A percentile compares a stretch with the other conserved stretches of the same genome.
Conservation (phyloP, 2,329 filamentous ascomycete genomes). For the Tolypocladium capitatum region DNA sequence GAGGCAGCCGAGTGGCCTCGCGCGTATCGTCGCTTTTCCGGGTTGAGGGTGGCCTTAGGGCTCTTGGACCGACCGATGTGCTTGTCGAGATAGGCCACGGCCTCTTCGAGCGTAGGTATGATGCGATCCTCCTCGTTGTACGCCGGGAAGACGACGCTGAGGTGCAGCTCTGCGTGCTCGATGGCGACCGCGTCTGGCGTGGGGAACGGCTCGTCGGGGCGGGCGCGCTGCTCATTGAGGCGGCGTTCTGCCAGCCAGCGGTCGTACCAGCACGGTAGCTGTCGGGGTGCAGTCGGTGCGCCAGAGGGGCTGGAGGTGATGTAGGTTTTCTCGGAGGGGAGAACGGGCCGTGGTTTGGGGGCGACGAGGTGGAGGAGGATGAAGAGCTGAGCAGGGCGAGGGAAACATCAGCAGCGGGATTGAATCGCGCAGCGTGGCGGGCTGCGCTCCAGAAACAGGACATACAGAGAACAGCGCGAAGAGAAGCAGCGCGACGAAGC, state of each 20-base stretch:
- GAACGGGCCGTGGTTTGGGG: constrained; percentile 61
- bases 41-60: constrained; percentile 11
- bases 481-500: constrained; percentile 19
- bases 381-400: constrained; percentile 33
- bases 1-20: constrained; percentile 6
- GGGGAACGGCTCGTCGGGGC: constrained; percentile 23
- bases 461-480: constrained; percentile 26
- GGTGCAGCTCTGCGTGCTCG: constrained; percentile 64
- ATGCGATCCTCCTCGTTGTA: constrained; percentile 88
- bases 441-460: neutral
- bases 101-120: constrained; percentile 75
- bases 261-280: constrained; percentile 81
- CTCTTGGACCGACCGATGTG: constrained; percentile 47
- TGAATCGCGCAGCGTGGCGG: neutral
- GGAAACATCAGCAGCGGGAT: constrained; percentile 3
- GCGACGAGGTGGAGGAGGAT: constrained; percentile 60
- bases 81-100: constrained; percentile 70
- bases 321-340: constrained; percentile 74
- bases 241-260: constrained; percentile 51
- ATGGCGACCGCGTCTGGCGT: constrained; percentile 43
- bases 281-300: constrained; percentile 21
- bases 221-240: constrained; percentile 26
- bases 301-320: constrained; percentile 55
- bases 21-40: constrained; percentile 20
- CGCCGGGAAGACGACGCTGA: constrained; percentile 86